phyloP scores from a whole-genome alignment of 139 green algal species.

The Picochlorum sp. region DNA sequence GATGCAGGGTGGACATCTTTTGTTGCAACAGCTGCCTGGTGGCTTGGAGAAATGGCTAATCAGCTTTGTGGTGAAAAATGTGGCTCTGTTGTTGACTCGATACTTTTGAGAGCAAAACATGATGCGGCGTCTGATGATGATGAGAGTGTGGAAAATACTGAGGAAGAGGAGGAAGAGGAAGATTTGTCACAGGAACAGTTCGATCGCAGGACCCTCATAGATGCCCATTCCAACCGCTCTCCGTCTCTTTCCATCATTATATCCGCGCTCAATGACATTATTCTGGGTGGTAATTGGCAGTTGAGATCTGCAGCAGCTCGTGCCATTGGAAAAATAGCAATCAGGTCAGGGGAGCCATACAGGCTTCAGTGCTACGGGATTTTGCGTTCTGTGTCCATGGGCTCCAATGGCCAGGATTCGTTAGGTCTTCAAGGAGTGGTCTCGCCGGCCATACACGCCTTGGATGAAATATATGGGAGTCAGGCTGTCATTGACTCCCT shows the following conservation, averaged over 20 bases:
- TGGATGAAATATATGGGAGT: slow-evolving; percentile 66
- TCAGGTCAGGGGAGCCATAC: slow-evolving; percentile 71
- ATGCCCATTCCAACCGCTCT: slow-evolving; percentile 30
- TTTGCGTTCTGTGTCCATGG: slow-evolving; percentile 27
- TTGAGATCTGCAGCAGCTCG: slow-evolving; percentile 29
- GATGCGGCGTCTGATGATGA: neutral
- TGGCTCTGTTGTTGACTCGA: slow-evolving; percentile 8
- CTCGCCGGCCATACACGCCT: slow-evolving; percentile 6
- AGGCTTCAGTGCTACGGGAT: slow-evolving; percentile 71
- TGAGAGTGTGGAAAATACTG: neutral
- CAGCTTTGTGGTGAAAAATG: slow-evolving; percentile 40
- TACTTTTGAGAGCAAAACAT: neutral
- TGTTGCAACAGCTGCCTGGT: slow-evolving; percentile 43
- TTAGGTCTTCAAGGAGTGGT: slow-evolving; percentile 18
- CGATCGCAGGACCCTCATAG: slow-evolving; percentile 3
- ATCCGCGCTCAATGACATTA: slow-evolving; percentile 31
- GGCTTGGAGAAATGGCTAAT: slow-evolving; percentile 76
- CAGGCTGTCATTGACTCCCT: slow-evolving; percentile 57
- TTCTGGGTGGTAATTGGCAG: slow-evolving; percentile 34
- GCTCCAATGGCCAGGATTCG: slow-evolving; percentile 13
- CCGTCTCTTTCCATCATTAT: slow-evolving; percentile 35
- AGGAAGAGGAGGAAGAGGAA: neutral
- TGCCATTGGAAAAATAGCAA: slow-evolving; percentile 55
- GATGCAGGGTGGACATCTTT: slow-evolving; percentile 48
- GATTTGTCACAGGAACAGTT: neutral